Evolutionary conservation across 2,329 filamentous ascomycete genomes (phyloP).

Genomic region (Pestalotiopsis fici): DNA sequence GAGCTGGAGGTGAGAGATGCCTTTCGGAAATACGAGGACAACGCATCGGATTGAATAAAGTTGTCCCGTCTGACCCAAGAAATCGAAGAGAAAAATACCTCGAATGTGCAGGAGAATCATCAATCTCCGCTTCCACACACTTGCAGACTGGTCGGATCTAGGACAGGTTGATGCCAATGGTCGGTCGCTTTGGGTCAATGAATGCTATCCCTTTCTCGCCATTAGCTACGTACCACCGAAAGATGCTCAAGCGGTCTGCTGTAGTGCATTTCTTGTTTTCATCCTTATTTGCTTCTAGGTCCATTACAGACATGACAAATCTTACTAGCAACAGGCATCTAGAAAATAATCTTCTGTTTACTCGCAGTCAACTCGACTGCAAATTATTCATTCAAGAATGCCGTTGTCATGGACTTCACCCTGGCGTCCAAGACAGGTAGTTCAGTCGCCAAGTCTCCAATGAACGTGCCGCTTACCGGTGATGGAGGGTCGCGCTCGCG

Average conservation of each 20-base stretch:
- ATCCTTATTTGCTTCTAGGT: background rate
- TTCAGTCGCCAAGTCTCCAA: background rate
- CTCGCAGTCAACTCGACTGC: background rate
- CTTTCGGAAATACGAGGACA: background rate
- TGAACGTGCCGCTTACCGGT: background rate
- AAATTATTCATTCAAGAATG: background rate
- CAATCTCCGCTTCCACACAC: background rate
- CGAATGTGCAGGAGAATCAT: background rate
- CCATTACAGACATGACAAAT: background rate
- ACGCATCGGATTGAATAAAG: background rate
- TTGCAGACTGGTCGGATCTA: background rate
- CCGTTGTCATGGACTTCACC: background rate
- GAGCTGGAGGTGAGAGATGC: background rate
- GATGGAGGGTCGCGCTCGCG: slow-evolving; percentile 1
- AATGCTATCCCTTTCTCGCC: background rate
- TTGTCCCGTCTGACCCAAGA: background rate
- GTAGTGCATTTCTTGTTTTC: background rate
- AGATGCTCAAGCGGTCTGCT: background rate
- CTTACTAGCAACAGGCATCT: background rate
- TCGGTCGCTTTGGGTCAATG: no score
- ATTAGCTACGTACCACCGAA: background rate
- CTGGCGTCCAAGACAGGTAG: background rate
- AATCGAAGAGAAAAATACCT: background rate
- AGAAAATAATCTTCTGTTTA: no score
- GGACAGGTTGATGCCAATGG: no score